A percentile compares a stretch with the other conserved stretches of the same genome.
phyloP scores from a whole-genome alignment of 345 rosid species.

The Eucalyptus guilfoylei region DNA sequence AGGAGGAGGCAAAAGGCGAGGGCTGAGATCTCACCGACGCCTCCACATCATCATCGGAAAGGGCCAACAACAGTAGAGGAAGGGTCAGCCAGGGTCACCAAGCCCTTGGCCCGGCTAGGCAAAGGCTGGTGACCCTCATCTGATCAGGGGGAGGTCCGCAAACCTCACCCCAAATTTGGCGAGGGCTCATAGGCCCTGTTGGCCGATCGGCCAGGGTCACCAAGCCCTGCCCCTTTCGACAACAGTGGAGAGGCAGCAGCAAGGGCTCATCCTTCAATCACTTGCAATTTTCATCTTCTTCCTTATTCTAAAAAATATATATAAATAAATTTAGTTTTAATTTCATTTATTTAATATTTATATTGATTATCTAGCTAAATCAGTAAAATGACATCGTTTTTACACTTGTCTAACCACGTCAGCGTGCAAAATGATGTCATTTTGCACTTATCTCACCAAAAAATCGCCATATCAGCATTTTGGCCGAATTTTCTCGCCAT shows the following conservation, averaged over 20 bases:
- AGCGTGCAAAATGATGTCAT: fast-evolving
- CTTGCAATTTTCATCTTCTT: too few species aligned
- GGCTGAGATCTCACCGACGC: fast-evolving
- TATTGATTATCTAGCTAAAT: too few species aligned
- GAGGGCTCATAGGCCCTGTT: too few species aligned
- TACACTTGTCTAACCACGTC: fast-evolving
- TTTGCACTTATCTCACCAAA: fast-evolving
- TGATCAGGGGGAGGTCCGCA: fast-evolving
- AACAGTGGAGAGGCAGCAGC: fast-evolving
- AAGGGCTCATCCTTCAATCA: too few species aligned
- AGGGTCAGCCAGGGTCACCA: fast-evolving
- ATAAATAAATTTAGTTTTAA: too few species aligned
- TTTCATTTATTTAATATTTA: too few species aligned
- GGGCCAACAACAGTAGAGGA: fast-evolving
- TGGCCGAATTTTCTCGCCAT: too few species aligned
- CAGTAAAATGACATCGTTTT: too few species aligned
- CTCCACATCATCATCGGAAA: fast-evolving
- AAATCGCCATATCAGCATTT: too few species aligned
- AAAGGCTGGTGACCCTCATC: too few species aligned
- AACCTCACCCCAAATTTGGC: fast-evolving
- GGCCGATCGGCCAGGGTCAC: fast-evolving
- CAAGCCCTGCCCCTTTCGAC: fast-evolving
- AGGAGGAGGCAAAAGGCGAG: too few species aligned
- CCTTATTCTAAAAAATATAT: too few species aligned
- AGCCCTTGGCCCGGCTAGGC: fast-evolving